Evolutionary conservation across 2,329 filamentous ascomycete species (phyloP).

Genomic region (Stagonosporopsis tanaceti): DNA sequence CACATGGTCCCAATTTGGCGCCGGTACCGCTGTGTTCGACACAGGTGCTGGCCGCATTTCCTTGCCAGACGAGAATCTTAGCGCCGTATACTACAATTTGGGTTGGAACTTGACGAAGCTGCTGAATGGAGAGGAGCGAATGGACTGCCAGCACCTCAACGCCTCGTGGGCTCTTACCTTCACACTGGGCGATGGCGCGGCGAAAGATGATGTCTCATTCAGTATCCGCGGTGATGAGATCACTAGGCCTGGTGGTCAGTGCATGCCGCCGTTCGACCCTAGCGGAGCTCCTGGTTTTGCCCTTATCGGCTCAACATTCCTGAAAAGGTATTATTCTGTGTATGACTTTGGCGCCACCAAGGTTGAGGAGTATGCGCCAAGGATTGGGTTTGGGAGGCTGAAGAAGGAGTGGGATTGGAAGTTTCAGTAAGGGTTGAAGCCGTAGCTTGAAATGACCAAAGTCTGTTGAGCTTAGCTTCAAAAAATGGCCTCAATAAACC

Average conservation of each 20-base stretch:
- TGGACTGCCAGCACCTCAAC: constrained; percentile 28
- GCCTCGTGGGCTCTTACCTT: constrained; percentile 28
- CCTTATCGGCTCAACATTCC: constrained; percentile 22
- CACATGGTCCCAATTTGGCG: constrained; percentile 13
- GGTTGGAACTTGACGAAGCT: constrained; percentile 31
- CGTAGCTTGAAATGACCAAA: neutral
- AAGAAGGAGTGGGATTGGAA: constrained; percentile 31
- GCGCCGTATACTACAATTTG: constrained; percentile 28
- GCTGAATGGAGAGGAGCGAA: constrained; percentile 17
- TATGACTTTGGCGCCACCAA: constrained; percentile 26
- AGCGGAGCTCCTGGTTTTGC: constrained; percentile 14
- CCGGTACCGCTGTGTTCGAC: constrained; percentile 24
- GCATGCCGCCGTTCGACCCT: constrained; percentile 27
- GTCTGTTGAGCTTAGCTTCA: too few species aligned
- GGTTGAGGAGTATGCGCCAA: constrained; percentile 25
- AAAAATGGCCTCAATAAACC: too few species aligned
- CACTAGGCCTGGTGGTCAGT: constrained; percentile 12
- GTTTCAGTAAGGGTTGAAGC: neutral
- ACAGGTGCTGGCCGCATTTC: constrained; percentile 28
- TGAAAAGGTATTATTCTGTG: constrained; percentile 23
- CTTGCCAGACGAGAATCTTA: constrained; percentile 17
- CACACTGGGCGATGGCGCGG: constrained; percentile 22
- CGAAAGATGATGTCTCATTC: constrained; percentile 20
- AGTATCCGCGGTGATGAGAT: constrained; percentile 28
- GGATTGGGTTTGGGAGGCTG: constrained; percentile 28